These are phyloP conservation scores for Aspergillus olivimuriae DNA, from an alignment of 495 filamentous ascomycete species.

Conservation along the genomic window DNA sequence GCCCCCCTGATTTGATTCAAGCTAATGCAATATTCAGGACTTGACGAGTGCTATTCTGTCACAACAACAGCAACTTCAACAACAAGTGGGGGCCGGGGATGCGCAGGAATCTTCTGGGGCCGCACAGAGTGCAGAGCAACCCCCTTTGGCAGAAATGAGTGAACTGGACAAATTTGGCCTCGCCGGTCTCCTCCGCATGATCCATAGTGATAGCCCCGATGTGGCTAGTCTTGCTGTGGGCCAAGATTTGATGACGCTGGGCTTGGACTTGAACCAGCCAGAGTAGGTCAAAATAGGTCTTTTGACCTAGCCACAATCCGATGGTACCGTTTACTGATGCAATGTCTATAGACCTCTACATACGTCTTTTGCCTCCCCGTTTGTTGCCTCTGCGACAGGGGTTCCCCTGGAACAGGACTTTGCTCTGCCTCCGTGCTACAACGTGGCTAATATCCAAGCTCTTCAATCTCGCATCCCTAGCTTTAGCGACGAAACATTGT, in stretches of 20 bases:
- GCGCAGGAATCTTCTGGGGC: constrained; percentile 30
- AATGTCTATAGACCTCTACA: constrained; percentile 45
- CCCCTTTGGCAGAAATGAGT: constrained; percentile 67
- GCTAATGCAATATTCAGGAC: constrained; percentile 16
- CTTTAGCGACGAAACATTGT: constrained; percentile 86
- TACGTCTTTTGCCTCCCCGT: constrained; percentile 63
- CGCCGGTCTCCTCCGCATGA: constrained; percentile 69
- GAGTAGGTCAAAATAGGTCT: no score
- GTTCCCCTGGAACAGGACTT: constrained; percentile 70
- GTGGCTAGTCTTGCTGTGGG: constrained; percentile 69
- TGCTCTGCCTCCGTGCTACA: constrained; percentile 75
- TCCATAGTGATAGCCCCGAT: constrained; percentile 71
- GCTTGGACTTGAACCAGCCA: constrained; percentile 70
- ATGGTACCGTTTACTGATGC: constrained; percentile 24
- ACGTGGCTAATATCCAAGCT: constrained; percentile 77
- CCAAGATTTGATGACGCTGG: constrained; percentile 69
- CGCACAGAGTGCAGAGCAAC: constrained; percentile 41
- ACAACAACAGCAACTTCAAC: constrained; percentile 31
- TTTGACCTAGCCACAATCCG: no score
- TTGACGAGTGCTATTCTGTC: constrained; percentile 29
- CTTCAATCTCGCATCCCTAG: constrained; percentile 70
- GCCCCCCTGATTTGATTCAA: neutral
- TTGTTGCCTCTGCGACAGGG: constrained; percentile 60
- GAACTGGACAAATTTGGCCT: constrained; percentile 76
- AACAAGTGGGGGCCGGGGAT: constrained; percentile 35